phyloP scores from a whole-genome alignment of 805 yeast genomes.

The Candida sakaeoensis region DNA sequence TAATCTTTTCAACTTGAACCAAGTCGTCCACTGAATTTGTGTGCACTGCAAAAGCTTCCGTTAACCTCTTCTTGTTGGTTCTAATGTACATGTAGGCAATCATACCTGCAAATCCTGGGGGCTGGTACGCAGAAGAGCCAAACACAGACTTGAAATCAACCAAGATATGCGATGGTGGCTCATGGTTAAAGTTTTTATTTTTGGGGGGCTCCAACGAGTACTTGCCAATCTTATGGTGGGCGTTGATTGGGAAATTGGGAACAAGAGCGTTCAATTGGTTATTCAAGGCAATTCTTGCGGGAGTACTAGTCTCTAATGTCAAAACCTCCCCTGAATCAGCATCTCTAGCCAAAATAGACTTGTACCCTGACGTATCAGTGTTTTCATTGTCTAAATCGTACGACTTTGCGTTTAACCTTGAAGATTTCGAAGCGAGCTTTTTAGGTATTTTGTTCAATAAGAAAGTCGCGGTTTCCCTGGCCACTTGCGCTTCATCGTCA shows the following conservation, averaged over 20 bases:
- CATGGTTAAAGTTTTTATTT: conserved; percentile 45
- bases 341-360: conserved; percentile 65
- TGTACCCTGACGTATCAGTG: conserved; percentile 60
- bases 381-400: conserved; percentile 37
- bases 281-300: conserved; percentile 60
- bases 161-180: conserved; percentile 62
- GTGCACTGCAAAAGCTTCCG: conserved; percentile 76
- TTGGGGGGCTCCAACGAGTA: conserved; percentile 43
- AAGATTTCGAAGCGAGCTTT: conserved; percentile 44
- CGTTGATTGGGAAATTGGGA: conserved; percentile 61
- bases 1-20: conserved; percentile 57
- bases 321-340: conserved; percentile 55
- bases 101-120: conserved; percentile 67
- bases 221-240: conserved; percentile 23
- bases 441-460: conserved; percentile 60
- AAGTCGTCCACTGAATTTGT: conserved; percentile 56
- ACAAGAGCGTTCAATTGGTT: conserved; percentile 71
- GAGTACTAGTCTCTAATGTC: conserved; percentile 36
- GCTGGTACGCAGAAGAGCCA: conserved; percentile 54
- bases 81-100: conserved; percentile 71
- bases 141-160: conserved; percentile 72
- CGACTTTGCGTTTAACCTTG: conserved; percentile 36
- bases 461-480: conserved; percentile 50
- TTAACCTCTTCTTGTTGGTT: conserved; percentile 56
- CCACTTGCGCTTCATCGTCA: conserved; percentile 43